Percentiles rank a stretch among this genome's conserved stretches.
phyloP scores from a whole-genome alignment of 805 yeast genomes.

The Debaryomyces tyrocola region DNA sequence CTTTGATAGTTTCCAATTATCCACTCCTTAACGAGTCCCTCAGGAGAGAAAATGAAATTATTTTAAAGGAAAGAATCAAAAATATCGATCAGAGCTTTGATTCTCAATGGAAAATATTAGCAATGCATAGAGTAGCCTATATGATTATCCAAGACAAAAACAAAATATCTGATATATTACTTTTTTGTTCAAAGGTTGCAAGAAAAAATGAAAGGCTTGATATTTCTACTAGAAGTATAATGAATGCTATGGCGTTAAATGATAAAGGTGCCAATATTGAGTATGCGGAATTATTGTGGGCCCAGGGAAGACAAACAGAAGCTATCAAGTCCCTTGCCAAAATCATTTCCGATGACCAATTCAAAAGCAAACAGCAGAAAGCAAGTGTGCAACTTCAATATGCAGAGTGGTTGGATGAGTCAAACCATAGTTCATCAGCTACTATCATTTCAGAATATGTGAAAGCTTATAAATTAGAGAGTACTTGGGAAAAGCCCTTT shows the following conservation, averaged over 20 bases:
- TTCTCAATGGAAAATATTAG: conserved; percentile 57
- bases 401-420: conserved; percentile 84
- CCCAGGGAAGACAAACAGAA: conserved; percentile 80
- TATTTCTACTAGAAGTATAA: conserved; percentile 65
- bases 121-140: conserved; percentile 54
- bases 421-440: conserved; percentile 78
- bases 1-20: conserved; percentile 19
- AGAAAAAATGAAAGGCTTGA: conserved; percentile 69
- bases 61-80: conserved; percentile 26
- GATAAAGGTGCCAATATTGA: conserved; percentile 61
- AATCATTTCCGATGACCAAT: conserved; percentile 25
- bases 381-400: conserved; percentile 67
- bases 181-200: conserved; percentile 62
- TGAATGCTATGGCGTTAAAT: conserved; percentile 52
- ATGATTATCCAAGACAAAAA: conserved; percentile 26
- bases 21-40: conserved; percentile 8
- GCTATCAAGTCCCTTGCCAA: conserved; percentile 68
- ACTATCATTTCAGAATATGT: conserved; percentile 70
- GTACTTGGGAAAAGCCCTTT: conserved; percentile 73
- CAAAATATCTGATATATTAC: conserved; percentile 49
- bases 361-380: conserved; percentile 14
- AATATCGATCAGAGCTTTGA: conserved; percentile 49
- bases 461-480: conserved; percentile 54
- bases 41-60: conserved; percentile 14
- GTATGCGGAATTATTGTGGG: conserved; percentile 83